Conservation (phyloP, 129 eudicot genomes). For the Helianthus tuberosus region DNA sequence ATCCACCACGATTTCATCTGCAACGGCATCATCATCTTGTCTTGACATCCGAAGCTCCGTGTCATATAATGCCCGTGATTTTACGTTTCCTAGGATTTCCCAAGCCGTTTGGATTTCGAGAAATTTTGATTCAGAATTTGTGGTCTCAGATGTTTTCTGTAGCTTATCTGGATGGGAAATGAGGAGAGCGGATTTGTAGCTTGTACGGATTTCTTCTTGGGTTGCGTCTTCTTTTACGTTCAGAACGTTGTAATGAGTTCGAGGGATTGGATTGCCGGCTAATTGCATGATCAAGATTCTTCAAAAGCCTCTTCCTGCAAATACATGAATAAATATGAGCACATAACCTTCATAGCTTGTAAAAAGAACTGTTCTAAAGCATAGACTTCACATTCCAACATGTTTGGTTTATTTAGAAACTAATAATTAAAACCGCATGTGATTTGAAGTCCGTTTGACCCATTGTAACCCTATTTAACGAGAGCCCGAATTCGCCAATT, state of each 20-base stretch:
- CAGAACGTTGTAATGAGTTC: constrained; percentile 70
- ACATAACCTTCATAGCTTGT: background rate
- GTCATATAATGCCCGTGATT: constrained; percentile 68
- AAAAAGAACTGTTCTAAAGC: background rate
- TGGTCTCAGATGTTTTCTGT: constrained; percentile 34
- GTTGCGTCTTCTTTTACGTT: constrained; percentile 79
- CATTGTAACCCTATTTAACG: background rate
- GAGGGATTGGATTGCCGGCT: constrained; percentile 18
- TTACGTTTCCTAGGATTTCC: constrained; percentile 71
- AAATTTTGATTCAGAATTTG: constrained; percentile 43
- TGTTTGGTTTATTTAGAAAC: background rate
- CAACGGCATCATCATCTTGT: constrained; percentile 46
- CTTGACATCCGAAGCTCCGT: constrained; percentile 49
- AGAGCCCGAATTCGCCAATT: background rate
- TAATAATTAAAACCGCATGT: background rate
- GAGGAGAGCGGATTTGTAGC: constrained; percentile 73
- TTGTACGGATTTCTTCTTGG: constrained; percentile 72
- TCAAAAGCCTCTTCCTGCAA: constrained; percentile 25
- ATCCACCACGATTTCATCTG: constrained; percentile 68
- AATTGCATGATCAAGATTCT: constrained; percentile 35
- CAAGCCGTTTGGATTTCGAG: constrained; percentile 79
- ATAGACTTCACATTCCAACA: background rate
- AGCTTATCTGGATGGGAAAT: constrained; percentile 78
- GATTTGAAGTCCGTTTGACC: background rate
- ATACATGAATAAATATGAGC: background rate